Evolutionary conservation across 2,329 filamentous ascomycete genomes (phyloP), one percentile per base, ranked within the genome.

Genomic region (Calonectria henricotiae): DNA sequence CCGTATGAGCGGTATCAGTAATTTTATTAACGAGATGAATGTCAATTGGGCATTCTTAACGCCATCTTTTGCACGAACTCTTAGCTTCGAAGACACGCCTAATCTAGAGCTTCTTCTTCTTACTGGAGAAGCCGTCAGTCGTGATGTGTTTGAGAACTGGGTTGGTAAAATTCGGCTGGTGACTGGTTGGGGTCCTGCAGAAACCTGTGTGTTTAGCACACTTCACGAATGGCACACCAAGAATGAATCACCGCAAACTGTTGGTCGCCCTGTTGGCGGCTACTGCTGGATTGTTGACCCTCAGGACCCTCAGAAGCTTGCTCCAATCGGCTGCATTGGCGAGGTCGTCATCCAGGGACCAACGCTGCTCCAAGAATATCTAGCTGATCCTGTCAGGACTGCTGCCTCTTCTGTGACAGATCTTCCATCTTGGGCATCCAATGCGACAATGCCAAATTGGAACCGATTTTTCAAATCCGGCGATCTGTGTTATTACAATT

Each of bases 271-370:
- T 5, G 23, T 41, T 5, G 51, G 39, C 6, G 66, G 63, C 4
- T 68, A 68, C 5, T n/a, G 27, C 5, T 80, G 79, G 79, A 67
- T 80, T 11, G 74, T 80, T 1, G 62, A 73, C 43, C 64, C 75
- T 0, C 54, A 73, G 0, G 65, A 78, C 20, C 69, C 72, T 13
- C 27, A 77, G 2, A 65, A 55, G 5, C 68, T 80, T 1, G 71
- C 72, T 0, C 72, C 79, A 0, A 46, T 76, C n/a, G 75, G 77
- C 4, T 39, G 46, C 0, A 35, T 76, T 5, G 79, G 79, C 1
- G 79, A 81, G 41, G 65, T 80, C 0, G 61, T 79, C 0, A 27
- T 81, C 4, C 77, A 80, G 43, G 78, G 79, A 0, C 71, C 73
- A 3, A 64, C 76, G 3, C 61, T 81, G 4, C 74, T 71, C 0